These are phyloP conservation scores for Ailanthus altissimus DNA, from an alignment of 345 rosid genomes.

Conservation along the genomic window DNA sequence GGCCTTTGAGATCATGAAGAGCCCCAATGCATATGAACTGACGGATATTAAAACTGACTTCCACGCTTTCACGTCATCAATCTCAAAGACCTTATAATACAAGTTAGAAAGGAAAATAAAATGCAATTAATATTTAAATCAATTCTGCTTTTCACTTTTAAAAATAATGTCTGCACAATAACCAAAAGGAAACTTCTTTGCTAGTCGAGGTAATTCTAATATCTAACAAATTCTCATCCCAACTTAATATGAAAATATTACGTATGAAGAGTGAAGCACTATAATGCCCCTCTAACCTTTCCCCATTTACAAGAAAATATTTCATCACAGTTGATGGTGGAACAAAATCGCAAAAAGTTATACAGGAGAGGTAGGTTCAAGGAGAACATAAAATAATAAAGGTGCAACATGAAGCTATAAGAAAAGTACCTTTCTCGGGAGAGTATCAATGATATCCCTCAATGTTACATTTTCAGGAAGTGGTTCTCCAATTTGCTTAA, in stretches of 20 bases:
- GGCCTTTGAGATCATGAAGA: constrained; percentile 77
- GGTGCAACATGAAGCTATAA: neutral
- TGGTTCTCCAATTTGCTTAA: constrained; percentile 80
- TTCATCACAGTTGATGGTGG: neutral
- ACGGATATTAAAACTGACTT: constrained; percentile 73
- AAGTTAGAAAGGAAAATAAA: constrained; percentile 11
- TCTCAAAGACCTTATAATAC: constrained; percentile 73
- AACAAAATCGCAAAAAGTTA: neutral
- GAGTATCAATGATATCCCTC: constrained; percentile 74
- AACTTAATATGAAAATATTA: neutral
- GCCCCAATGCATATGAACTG: constrained; percentile 79
- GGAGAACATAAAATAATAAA: neutral
- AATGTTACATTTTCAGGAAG: constrained; percentile 77
- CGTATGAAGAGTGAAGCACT: constrained; percentile 13
- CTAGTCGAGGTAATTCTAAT: neutral
- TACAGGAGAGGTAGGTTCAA: neutral
- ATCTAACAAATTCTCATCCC: neutral
- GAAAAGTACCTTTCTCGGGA: constrained; percentile 66
- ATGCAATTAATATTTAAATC: neutral
- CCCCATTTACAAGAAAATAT: neutral
- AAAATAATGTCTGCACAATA: neutral
- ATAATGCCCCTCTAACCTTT: neutral
- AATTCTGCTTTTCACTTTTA: neutral
- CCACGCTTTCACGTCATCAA: constrained; percentile 85
- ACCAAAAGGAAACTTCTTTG: neutral